A percentile compares a stretch with the other conserved stretches of the same genome.
phyloP scores from a whole-genome alignment of 495 filamentous ascomycete genomes.

The Aspergillus bridgeri region DNA sequence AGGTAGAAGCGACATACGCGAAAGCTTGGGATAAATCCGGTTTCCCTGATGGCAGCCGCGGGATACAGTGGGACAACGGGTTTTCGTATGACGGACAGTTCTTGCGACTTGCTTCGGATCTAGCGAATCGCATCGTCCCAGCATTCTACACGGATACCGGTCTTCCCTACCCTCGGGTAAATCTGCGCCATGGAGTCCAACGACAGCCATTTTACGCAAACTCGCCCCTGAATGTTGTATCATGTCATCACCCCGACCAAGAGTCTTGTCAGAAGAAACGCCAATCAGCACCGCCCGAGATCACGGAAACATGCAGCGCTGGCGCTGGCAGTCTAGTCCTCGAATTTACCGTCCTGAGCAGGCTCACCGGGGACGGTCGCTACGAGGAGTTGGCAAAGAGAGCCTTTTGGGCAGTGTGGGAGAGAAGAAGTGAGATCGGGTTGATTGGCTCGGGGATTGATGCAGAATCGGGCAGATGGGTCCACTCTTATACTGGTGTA shows the following conservation, averaged over 20 bases:
- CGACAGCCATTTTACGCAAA: constrained; percentile 73
- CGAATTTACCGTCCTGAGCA: constrained; percentile 86
- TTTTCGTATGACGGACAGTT: constrained; percentile 90
- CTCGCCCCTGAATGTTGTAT: constrained; percentile 61
- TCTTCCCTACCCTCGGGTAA: constrained; percentile 91
- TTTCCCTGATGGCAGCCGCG: constrained; percentile 36
- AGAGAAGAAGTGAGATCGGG: constrained; percentile 74
- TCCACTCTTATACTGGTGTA: constrained; percentile 74
- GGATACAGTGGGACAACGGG: constrained; percentile 68
- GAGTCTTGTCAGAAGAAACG: constrained; percentile 34
- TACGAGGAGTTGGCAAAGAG: constrained; percentile 87
- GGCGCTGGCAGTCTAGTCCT: constrained; percentile 91
- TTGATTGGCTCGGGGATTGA: constrained; percentile 92
- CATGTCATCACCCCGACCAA: constrained; percentile 10
- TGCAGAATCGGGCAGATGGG: constrained; percentile 87
- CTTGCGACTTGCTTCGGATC: constrained; percentile 76
- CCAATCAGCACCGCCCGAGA: constrained; percentile 52
- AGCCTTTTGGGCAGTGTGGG: constrained; percentile 95
- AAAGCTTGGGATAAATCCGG: constrained; percentile 37
- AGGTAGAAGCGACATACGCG: constrained; percentile 30
- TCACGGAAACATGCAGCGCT: constrained; percentile 94
- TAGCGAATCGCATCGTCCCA: constrained; percentile 78
- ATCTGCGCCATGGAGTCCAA: constrained; percentile 78
- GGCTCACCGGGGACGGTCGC: constrained; percentile 78
- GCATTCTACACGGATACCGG: constrained; percentile 89